These are phyloP conservation scores for Volvariella volvacea DNA, from an alignment of 1,284 basidiomycete species.

Conservation along the genomic window DNA sequence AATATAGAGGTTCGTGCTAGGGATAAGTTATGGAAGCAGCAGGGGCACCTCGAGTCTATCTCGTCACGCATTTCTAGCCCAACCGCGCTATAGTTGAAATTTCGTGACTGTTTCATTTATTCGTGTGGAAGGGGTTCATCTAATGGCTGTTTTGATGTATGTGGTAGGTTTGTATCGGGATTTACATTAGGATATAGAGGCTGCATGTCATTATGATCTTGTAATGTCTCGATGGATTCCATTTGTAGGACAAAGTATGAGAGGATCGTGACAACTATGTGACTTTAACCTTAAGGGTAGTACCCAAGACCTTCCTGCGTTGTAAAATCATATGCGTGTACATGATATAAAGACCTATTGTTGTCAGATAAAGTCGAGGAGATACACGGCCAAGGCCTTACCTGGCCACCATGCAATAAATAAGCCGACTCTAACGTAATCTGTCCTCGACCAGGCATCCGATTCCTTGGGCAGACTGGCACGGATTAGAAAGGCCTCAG, in stretches of 20 bases:
- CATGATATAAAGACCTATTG: constrained; percentile 74
- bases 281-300: too few species aligned
- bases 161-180: too few species aligned
- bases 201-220: too few species aligned
- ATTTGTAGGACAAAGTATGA: too few species aligned
- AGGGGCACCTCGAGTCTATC: constrained; percentile 15
- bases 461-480: constrained; percentile 56
- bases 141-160: too few species aligned
- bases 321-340: constrained; percentile 89
- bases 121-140: too few species aligned
- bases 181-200: too few species aligned
- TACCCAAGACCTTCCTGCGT: constrained; percentile 72
- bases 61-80: too few species aligned
- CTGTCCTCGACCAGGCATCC: constrained; percentile 43
- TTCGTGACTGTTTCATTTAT: too few species aligned
- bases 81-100: too few species aligned
- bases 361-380: constrained; percentile 1
- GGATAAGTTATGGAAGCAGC: constrained; percentile 76
- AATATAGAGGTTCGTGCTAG: constrained; percentile 85
- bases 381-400: constrained; percentile 1
- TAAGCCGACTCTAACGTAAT: constrained; percentile 52
- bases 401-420: constrained; percentile 88
- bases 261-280: too few species aligned
- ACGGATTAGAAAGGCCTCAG: constrained; percentile 84
- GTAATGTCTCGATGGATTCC: too few species aligned